These are phyloP conservation scores for Collybia sordida DNA, from an alignment of 768 basidiomycete genomes.

Conservation along the genomic window DNA sequence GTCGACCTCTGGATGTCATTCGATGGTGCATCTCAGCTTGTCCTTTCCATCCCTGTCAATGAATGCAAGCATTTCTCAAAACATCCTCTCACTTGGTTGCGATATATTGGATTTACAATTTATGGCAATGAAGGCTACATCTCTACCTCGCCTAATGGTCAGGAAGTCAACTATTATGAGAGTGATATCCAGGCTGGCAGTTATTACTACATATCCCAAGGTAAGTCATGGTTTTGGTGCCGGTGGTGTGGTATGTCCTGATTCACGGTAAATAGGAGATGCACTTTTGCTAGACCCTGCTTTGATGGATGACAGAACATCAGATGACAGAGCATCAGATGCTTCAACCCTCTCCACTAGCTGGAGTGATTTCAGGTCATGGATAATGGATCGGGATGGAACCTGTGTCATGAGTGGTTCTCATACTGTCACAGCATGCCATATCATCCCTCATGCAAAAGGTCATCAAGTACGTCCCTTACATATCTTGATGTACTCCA, in stretches of 20 bases:
- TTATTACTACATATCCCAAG: constrained; percentile 12
- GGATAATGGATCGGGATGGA: background rate
- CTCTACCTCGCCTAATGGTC: constrained; percentile 4
- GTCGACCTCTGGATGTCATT: too few species aligned
- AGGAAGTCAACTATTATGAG: constrained; percentile 13
- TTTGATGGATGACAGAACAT: background rate
- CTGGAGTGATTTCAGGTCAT: background rate
- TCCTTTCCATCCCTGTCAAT: constrained; percentile 2
- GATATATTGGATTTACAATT: constrained; percentile 15
- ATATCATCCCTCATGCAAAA: constrained; percentile 1
- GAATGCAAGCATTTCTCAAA: constrained; percentile 7
- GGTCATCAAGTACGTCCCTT: constrained; percentile 1
- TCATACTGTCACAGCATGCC: background rate
- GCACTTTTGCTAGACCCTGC: too few species aligned
- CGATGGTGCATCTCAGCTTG: background rate
- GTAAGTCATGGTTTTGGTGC: constrained; percentile 3
- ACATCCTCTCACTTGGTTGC: constrained; percentile 15
- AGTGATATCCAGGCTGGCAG: constrained; percentile 1
- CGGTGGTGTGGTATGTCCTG: too few species aligned
- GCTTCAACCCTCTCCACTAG: background rate
- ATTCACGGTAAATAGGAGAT: too few species aligned
- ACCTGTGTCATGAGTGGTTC: background rate
- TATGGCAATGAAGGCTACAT: constrained; percentile 13
- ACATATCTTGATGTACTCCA: too few species aligned
- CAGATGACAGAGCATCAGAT: background rate